Percentiles rank a stretch among this genome's conserved stretches.
Conservation (phyloP, 305 asterid species). For the Fraxinus platypoda region DNA sequence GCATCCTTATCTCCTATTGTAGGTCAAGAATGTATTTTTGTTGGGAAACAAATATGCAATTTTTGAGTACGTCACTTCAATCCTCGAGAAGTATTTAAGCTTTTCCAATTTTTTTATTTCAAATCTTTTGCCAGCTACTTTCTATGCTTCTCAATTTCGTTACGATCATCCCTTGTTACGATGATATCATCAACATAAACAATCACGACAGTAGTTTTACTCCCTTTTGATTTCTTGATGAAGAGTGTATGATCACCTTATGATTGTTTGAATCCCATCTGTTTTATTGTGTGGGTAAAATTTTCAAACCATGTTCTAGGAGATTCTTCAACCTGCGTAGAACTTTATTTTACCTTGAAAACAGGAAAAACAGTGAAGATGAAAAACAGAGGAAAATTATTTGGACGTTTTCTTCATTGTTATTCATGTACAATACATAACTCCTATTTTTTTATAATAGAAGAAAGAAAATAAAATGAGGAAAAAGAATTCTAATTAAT, state of each 20-base stretch:
- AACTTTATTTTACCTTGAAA: too few relatives aligned
- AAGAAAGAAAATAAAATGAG: too few relatives aligned
- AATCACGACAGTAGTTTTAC: not conserved
- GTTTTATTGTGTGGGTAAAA: not conserved
- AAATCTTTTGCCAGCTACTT: not conserved
- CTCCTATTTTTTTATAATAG: too few relatives aligned
- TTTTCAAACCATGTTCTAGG: not conserved
- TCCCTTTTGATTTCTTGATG: not conserved
- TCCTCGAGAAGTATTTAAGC: not conserved
- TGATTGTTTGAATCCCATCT: not conserved
- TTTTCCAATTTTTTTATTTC: not conserved
- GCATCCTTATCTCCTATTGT: not conserved
- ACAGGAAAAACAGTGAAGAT: too few relatives aligned
- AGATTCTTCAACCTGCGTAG: not conserved
- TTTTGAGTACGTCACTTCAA: not conserved
- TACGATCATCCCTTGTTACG: not conserved
- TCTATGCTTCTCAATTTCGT: not conserved
- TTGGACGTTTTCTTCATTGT: too few relatives aligned
- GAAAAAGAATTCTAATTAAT: too few relatives aligned
- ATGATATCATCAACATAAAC: not conserved
- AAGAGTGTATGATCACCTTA: not conserved
- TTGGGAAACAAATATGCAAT: not conserved
- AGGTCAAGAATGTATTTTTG: not conserved
- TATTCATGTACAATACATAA: too few relatives aligned
- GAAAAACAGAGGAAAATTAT: too few relatives aligned